These are phyloP conservation scores for Aspergillus baeticus DNA, from an alignment of 495 filamentous ascomycete species.

Conservation along the genomic window DNA sequence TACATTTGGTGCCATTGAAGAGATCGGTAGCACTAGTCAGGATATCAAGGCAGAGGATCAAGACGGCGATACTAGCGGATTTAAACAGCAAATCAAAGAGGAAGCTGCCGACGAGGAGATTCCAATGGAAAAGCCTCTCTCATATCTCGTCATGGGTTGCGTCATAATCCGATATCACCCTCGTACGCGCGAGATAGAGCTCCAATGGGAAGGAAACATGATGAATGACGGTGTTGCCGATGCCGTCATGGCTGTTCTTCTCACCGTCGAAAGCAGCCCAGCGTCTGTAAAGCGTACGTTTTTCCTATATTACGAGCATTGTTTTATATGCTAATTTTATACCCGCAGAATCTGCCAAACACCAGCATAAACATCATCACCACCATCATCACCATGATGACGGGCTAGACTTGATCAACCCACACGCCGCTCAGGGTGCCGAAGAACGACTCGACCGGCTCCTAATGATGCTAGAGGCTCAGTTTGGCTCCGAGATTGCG, in stretches of 20 bases:
- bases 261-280: conserved; percentile 86
- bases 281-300: conserved; percentile 87
- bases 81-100: conserved; percentile 38
- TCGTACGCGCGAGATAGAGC: conserved; percentile 71
- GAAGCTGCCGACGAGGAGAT: conserved; percentile 54
- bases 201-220: conserved; percentile 98
- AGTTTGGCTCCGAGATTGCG: conserved; percentile 78
- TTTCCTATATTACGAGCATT: background rate
- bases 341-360: conserved; percentile 52
- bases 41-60: conserved; percentile 36
- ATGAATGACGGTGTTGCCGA: conserved; percentile 97
- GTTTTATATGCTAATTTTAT: conserved; percentile 13
- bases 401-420: conserved; percentile 52
- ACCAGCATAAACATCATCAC: conserved; percentile 57
- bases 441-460: conserved; percentile 77
- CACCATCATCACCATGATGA: conserved; percentile 39
- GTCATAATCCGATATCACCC: conserved; percentile 68
- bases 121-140: conserved; percentile 38
- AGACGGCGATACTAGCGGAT: conserved; percentile 21
- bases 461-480: conserved; percentile 93
- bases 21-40: conserved; percentile 47
- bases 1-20: conserved; percentile 85
- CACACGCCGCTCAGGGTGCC: conserved; percentile 66
- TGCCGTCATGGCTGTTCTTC: conserved; percentile 85
- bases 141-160: conserved; percentile 88